Evolutionary conservation across 495 filamentous ascomycete species (phyloP).

Genomic region (Lasiosphaeris hirsuta): DNA sequence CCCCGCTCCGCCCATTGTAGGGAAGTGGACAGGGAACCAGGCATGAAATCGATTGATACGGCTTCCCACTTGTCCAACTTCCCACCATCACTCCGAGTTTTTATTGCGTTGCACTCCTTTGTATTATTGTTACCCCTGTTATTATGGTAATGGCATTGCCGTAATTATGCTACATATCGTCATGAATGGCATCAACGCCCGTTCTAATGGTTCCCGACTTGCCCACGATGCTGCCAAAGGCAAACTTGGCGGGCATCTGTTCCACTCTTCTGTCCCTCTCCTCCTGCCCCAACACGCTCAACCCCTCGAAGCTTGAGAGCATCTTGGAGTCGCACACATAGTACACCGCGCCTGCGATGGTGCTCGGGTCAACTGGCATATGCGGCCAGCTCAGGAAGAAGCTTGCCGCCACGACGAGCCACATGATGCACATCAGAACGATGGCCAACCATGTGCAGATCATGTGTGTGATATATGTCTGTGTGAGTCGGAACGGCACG

Average conservation of each 20-base stretch:
- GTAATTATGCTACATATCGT: not conserved
- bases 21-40: too few relatives aligned
- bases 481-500: slow-evolving; percentile 32
- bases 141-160: not conserved
- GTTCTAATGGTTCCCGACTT: slow-evolving; percentile 15
- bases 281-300: slow-evolving; percentile 15
- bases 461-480: slow-evolving; percentile 28
- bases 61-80: too few relatives aligned
- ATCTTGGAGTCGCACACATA: slow-evolving; percentile 27
- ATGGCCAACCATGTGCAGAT: slow-evolving; percentile 34
- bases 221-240: slow-evolving; percentile 19
- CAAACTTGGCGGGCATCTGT: slow-evolving; percentile 14
- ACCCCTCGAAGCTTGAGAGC: slow-evolving; percentile 19
- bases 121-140: too few relatives aligned
- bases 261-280: slow-evolving; percentile 16
- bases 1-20: too few relatives aligned
- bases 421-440: slow-evolving; percentile 34
- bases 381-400: slow-evolving; percentile 27
- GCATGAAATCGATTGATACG: too few relatives aligned
- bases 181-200: slow-evolving; percentile 20
- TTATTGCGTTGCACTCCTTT: too few relatives aligned
- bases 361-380: slow-evolving; percentile 27
- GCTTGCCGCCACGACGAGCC: slow-evolving; percentile 27
- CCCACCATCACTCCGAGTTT: too few relatives aligned
- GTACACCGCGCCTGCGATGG: slow-evolving; percentile 25